These are phyloP conservation scores for Lasiosphaeria ovina DNA, from an alignment of 495 filamentous ascomycete species.

Conservation along the genomic window DNA sequence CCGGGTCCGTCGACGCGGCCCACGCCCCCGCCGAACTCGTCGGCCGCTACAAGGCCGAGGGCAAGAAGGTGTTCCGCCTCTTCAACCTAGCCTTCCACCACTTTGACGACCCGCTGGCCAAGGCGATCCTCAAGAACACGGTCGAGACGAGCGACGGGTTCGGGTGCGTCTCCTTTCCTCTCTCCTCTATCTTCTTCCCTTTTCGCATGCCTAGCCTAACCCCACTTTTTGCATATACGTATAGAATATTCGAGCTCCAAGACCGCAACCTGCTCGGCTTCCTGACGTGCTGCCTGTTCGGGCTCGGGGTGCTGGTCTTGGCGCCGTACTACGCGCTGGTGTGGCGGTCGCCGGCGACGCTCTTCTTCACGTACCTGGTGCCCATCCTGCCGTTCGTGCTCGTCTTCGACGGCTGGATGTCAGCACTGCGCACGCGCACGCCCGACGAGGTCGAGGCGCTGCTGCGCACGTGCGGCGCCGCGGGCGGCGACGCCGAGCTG, in stretches of 20 bases:
- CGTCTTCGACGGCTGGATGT: slow-evolving; percentile 66
- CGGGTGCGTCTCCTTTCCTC: slow-evolving; percentile 41
- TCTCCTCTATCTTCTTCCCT: not conserved
- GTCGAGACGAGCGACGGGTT: slow-evolving; percentile 63
- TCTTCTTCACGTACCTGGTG: slow-evolving; percentile 63
- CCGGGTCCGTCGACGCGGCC: slow-evolving; percentile 60
- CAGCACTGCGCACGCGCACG: slow-evolving; percentile 61
- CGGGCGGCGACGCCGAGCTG: slow-evolving; percentile 35
- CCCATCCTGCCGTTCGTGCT: slow-evolving; percentile 63
- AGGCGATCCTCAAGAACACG: slow-evolving; percentile 58
- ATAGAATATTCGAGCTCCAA: slow-evolving; percentile 71
- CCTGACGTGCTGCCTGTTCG: slow-evolving; percentile 53
- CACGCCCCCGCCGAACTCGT: slow-evolving; percentile 48
- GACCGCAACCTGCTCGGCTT: slow-evolving; percentile 54
- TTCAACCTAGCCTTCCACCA: slow-evolving; percentile 78
- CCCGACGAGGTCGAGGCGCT: slow-evolving; percentile 60
- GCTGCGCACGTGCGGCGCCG: slow-evolving; percentile 49
- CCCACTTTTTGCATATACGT: not conserved
- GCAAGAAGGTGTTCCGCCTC: slow-evolving; percentile 57
- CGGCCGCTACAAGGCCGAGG: slow-evolving; percentile 30
- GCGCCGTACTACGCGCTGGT: slow-evolving; percentile 55
- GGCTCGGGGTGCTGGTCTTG: slow-evolving; percentile 50
- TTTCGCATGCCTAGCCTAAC: not conserved
- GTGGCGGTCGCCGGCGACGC: slow-evolving; percentile 54
- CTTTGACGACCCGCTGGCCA: slow-evolving; percentile 62